Base-by-base conservation (phyloP, 768 basidiomycete genomes). In the Leccinum truebloodii region DNA sequence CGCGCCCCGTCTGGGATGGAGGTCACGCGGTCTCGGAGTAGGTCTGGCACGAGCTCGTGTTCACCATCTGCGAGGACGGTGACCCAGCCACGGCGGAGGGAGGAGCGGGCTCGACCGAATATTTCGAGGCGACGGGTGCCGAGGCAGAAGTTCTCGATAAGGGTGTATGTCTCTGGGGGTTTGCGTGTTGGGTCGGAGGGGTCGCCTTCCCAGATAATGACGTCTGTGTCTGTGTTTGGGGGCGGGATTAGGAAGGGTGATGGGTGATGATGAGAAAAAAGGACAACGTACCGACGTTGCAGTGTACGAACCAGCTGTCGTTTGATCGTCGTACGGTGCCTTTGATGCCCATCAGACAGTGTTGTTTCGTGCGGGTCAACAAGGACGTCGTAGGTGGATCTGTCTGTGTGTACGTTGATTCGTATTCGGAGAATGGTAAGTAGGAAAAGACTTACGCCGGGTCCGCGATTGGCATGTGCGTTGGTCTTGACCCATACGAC, bases 401-500 rank as follows among this genome's bases (percentile, higher is more conserved):
- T 50, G 90, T 91, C 89, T 93, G 48, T 39, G 55, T 65, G 55
- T 37, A 28, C 3, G 59, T 20, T 34, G 35, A 2, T 8, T 14
- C 3, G 2, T 58, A 32, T 53, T 63, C 46, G 51, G 24, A 41
- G 18, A 41, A 41, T 4, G 46, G 51, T 5, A 13, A 28, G 51
- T 58, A 41, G 32, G 20, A 9, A 22, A 1, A 16, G 7, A 26
- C 86, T 67, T 71, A 90, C 89, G 58, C 90, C 91, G 56, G 93
- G 88, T 2, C 91, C 91, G 16, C 79, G 79, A 71, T 91, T 90
- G 24, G 77, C 81, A n/a, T 75, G 80, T 60, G 82, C 82, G 71
- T 98, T 99, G 51, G 94, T 95, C 78, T 93, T 94, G 58, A 97
- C 89, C 95, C 96, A 98, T 5, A 97, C 92, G 20, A 99, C 92